phyloP scores from a whole-genome alignment of 2,329 filamentous ascomycete species.

The Diaporthe velutina region DNA sequence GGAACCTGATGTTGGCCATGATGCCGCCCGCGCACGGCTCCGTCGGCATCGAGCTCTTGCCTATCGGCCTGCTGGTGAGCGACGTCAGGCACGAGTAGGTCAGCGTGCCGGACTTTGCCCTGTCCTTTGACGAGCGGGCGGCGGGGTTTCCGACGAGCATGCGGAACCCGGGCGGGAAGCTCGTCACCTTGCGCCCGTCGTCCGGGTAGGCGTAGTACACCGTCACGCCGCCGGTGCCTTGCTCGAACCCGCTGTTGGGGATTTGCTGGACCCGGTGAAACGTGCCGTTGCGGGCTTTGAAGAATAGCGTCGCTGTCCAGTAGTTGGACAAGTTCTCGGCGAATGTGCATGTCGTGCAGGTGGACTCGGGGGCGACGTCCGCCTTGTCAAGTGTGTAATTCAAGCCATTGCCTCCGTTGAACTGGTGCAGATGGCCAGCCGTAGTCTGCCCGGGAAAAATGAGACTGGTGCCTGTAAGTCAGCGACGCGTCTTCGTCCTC shows the following conservation, averaged over 20 bases:
- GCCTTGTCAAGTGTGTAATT: conserved; percentile 18
- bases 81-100: conserved; percentile 57
- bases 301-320: conserved; percentile 33
- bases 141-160: conserved; percentile 56
- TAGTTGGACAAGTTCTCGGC: conserved; percentile 33
- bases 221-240: conserved; percentile 22
- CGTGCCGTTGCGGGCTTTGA: conserved; percentile 42
- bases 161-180: conserved; percentile 59
- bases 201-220: conserved; percentile 50
- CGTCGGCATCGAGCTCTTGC: conserved; percentile 55
- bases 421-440: conserved; percentile 25
- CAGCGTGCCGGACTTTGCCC: conserved; percentile 55
- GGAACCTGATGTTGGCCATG: conserved; percentile 60
- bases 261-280: conserved; percentile 50
- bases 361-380: conserved; percentile 31
- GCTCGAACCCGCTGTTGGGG: conserved; percentile 36
- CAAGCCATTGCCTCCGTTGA: conserved; percentile 26
- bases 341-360: conserved; percentile 37
- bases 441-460: conserved; percentile 15
- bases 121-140: conserved; percentile 41
- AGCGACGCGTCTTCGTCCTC: background rate
- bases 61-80: conserved; percentile 51
- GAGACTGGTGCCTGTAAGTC: background rate
- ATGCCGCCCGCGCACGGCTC: conserved; percentile 50
- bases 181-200: conserved; percentile 50